phyloP scores from a whole-genome alignment of 768 basidiomycete species.

The Exidia glandulosa region DNA sequence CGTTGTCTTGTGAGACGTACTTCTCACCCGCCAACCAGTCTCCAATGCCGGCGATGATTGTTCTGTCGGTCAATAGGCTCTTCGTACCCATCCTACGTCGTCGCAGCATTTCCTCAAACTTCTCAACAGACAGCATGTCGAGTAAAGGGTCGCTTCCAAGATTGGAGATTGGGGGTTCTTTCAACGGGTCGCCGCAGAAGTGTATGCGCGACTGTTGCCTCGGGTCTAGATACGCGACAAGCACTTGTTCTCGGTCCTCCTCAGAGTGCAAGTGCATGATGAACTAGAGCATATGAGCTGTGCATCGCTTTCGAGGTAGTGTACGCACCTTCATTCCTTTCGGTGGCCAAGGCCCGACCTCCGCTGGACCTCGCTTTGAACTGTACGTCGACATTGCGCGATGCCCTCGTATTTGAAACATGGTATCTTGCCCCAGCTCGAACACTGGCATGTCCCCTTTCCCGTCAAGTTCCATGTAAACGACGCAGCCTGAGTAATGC shows the following conservation, averaged over 20 bases:
- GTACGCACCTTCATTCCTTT: not conserved
- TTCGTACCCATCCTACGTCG: not conserved
- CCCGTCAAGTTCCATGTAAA: not conserved
- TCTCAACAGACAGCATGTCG: not conserved
- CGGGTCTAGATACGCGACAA: not conserved
- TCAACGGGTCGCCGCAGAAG: not conserved
- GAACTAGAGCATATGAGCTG: not conserved
- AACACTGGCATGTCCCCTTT: not conserved
- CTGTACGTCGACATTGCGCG: not conserved
- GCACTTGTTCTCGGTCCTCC: not conserved
- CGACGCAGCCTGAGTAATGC: not conserved
- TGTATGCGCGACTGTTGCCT: not conserved
- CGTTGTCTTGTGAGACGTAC: not conserved
- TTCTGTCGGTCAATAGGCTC: not conserved
- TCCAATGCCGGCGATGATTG: not conserved
- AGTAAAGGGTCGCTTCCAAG: not conserved
- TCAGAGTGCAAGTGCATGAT: not conserved
- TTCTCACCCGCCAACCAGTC: not conserved
- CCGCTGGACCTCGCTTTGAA: not conserved
- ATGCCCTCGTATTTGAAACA: not conserved
- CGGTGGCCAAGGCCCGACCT: not conserved
- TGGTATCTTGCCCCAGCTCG: not conserved
- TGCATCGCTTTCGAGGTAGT: not conserved
- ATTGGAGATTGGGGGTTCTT: not conserved
- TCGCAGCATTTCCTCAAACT: not conserved